Evolutionary conservation across 441 rosid genomes (phyloP), one percentile per base, ranked within the genome.

Genomic region (Arabidopsis hybrid): DNA sequence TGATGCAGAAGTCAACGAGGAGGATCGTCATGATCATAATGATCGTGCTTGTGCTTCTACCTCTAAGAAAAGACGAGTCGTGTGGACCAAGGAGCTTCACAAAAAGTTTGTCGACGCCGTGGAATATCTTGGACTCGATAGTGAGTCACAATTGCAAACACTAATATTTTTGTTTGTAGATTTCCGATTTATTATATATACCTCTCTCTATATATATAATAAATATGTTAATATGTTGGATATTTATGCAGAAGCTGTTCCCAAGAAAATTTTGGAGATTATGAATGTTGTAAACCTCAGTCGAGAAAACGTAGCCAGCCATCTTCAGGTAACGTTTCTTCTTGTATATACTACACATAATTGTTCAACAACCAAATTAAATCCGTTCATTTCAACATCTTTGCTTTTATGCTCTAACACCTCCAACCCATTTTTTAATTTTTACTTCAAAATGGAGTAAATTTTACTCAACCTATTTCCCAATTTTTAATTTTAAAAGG

Each of bases 261-360:
- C 98, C 0, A 92, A 86, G 85, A 88, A 86, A 76, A 89, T 92
- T 82, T 80, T 93, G 45, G 96, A 89, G 84, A 51, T 79, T 83
- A 93, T 93, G 98, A 89, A 86, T 81, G 89, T 87, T 78, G 87
- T 85, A 7, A 83, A 88, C 17, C 83, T 93, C 67, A 88, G 89
- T 4, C 83, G 98, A 75, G 98, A 89, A 84, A 89, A 91, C 62
- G 96, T 93, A 65, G 98, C 98, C 7, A 91, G 96, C 80, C 97
- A 93, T 83, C 96, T 93, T 58, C 97, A 93, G 94, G 97, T 89
- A 86, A 50, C 38, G n/a, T 46, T 66, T 73, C 32, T 73, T 18
- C 38, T 39, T 38, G 14, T 42, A 29, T 29, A 53, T 53, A 43
- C 49, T n/a, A 43, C 16, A 43, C 49, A 43, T 43, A 2, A 13